Evolutionary conservation across 2,329 filamentous ascomycete genomes (phyloP).

Genomic region (Orbilia javanica): DNA sequence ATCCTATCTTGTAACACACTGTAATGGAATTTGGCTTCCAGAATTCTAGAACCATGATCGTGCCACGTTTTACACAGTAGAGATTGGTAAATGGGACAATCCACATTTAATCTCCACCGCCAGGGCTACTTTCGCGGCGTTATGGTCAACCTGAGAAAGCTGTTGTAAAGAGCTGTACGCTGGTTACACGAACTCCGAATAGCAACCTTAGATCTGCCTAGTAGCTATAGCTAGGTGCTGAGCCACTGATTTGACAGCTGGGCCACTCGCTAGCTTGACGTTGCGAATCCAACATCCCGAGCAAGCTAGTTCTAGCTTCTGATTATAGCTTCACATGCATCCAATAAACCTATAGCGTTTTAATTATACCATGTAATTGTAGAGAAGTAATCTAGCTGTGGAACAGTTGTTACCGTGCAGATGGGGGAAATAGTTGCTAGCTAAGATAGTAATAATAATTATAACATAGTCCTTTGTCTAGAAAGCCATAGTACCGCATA

Average conservation of each 20-base stretch:
- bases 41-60: no score
- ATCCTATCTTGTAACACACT: no score
- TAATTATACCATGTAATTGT: no score
- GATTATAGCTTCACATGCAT: neutral
- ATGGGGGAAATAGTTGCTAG: no score
- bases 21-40: no score
- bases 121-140: neutral
- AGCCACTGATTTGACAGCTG: no score
- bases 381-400: no score
- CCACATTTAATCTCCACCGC: neutral
- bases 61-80: no score
- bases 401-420: no score
- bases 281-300: neutral
- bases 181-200: neutral
- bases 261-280: neutral
- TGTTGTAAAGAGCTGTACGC: neutral
- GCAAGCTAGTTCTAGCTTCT: neutral
- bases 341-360: no score
- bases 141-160: neutral
- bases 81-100: no score
- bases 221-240: neutral
- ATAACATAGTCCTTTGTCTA: neutral
- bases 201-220: neutral
- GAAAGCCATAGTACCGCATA: neutral
- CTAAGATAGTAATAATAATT: neutral